Evolutionary conservation across 2,329 filamentous ascomycete genomes (phyloP).

Genomic region (Cladosporium oxysporum): DNA sequence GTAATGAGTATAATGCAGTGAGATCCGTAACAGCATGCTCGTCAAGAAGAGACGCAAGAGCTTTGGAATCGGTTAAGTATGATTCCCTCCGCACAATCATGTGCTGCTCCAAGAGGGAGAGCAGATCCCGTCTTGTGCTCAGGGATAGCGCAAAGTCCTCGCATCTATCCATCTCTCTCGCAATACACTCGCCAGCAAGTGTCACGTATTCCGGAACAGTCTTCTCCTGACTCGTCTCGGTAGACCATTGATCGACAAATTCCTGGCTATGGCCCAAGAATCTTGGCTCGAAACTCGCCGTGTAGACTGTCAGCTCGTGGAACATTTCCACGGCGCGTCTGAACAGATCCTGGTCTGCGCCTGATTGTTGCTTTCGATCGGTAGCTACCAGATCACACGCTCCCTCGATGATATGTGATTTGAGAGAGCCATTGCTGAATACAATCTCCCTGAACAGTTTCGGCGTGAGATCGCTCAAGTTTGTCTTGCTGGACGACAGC

Average conservation of each 20-base stretch:
- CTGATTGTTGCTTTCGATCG: constrained; percentile 62
- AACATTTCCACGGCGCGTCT: constrained; percentile 78
- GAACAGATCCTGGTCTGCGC: constrained; percentile 64
- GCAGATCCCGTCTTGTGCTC: constrained; percentile 75
- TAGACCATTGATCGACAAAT: constrained; percentile 71
- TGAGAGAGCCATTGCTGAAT: constrained; percentile 56
- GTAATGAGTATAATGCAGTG: constrained; percentile 73
- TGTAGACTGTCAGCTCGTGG: constrained; percentile 81
- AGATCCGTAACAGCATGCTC: constrained; percentile 69
- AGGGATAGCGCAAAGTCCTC: constrained; percentile 79
- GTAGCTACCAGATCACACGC: constrained; percentile 74
- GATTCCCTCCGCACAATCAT: constrained; percentile 68
- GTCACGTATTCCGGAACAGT: constrained; percentile 75
- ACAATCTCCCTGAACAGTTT: constrained; percentile 68
- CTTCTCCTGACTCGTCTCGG: constrained; percentile 60
- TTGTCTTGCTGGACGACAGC: constrained; percentile 69
- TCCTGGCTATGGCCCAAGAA: constrained; percentile 68
- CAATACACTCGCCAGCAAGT: constrained; percentile 68
- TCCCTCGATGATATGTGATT: constrained; percentile 61
- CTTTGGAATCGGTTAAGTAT: constrained; percentile 46
- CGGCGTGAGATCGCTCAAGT: constrained; percentile 80
- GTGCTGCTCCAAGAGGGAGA: constrained; percentile 70
- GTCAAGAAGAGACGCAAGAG: constrained; percentile 72
- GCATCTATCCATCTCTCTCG: constrained; percentile 72
- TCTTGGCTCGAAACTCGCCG: constrained; percentile 72